These are phyloP conservation scores for Lipomyces sp. DNA, from an alignment of 805 yeast genomes.

Conservation along the genomic window DNA sequence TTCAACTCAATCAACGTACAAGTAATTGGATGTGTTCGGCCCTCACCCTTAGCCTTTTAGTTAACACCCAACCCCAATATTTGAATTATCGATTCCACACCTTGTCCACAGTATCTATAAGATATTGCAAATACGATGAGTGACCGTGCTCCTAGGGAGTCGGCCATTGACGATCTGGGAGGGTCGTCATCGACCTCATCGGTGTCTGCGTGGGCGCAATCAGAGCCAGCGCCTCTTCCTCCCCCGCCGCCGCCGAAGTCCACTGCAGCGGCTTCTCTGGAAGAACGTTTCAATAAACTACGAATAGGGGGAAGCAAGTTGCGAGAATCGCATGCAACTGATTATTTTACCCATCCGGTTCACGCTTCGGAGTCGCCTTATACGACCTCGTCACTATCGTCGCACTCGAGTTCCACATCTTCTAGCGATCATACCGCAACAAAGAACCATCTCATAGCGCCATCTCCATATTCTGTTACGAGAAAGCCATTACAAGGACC, in stretches of 20 bases:
- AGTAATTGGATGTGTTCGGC: background rate
- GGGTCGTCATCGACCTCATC: conserved; percentile 3
- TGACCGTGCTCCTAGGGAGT: background rate
- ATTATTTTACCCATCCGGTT: background rate
- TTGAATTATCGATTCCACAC: background rate
- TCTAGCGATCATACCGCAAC: background rate
- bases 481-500: conserved; percentile 13
- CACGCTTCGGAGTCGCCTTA: background rate
- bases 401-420: conserved; percentile 13
- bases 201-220: background rate
- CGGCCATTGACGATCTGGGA: conserved; percentile 9
- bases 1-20: background rate
- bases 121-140: background rate
- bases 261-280: conserved; percentile 4
- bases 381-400: conserved; percentile 16
- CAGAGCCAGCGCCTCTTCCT: background rate
- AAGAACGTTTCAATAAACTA: conserved; percentile 12
- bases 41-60: background rate
- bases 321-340: background rate
- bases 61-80: background rate
- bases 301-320: conserved; percentile 2
- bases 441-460: background rate
- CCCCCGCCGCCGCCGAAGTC: conserved; percentile 4
- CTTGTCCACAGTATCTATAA: background rate
- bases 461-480: background rate